Percentiles rank a stretch among this genome's conserved stretches.
Evolutionary conservation across 306 rosid species (phyloP).

Genomic region (Quercus ilex): DNA sequence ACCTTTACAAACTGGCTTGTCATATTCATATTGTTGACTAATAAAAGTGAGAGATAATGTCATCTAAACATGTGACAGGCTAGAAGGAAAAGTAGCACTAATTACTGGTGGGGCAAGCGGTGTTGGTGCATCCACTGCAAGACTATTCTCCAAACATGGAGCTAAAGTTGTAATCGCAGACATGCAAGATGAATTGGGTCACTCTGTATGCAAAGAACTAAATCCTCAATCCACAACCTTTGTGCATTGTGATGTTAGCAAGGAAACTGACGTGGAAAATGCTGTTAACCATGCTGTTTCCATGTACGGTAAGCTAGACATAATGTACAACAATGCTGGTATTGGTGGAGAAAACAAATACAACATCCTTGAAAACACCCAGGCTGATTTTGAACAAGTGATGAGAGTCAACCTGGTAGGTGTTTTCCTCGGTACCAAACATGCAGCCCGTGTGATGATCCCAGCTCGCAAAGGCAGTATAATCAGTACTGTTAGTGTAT

Average conservation of each 20-base stretch:
- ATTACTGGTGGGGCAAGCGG: too few species aligned
- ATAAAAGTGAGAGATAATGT: too few species aligned
- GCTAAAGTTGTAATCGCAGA: too few species aligned
- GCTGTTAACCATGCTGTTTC: slow-evolving; percentile 23
- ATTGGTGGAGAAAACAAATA: neutral
- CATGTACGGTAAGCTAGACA: slow-evolving; percentile 48
- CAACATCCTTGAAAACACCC: slow-evolving; percentile 13
- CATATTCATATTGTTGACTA: slow-evolving; percentile 18
- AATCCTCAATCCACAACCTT: too few species aligned
- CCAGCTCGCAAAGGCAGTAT: slow-evolving; percentile 29
- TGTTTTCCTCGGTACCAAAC: slow-evolving; percentile 38
- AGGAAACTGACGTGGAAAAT: slow-evolving; percentile 32
- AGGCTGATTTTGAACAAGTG: slow-evolving; percentile 37
- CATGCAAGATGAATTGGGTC: too few species aligned
- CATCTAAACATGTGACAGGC: neutral
- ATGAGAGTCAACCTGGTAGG: slow-evolving; percentile 34
- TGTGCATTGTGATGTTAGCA: slow-evolving; percentile 45
- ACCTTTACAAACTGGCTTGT: too few species aligned
- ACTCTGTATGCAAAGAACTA: too few species aligned
- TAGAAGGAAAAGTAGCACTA: too few species aligned
- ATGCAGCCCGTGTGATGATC: slow-evolving; percentile 29
- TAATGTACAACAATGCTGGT: slow-evolving; percentile 60
- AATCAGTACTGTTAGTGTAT: slow-evolving; percentile 27
- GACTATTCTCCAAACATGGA: too few species aligned
- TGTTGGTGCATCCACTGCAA: too few species aligned